These are phyloP conservation scores for Mycena chlorophos DNA, from an alignment of 768 basidiomycete species.

Conservation along the genomic window DNA sequence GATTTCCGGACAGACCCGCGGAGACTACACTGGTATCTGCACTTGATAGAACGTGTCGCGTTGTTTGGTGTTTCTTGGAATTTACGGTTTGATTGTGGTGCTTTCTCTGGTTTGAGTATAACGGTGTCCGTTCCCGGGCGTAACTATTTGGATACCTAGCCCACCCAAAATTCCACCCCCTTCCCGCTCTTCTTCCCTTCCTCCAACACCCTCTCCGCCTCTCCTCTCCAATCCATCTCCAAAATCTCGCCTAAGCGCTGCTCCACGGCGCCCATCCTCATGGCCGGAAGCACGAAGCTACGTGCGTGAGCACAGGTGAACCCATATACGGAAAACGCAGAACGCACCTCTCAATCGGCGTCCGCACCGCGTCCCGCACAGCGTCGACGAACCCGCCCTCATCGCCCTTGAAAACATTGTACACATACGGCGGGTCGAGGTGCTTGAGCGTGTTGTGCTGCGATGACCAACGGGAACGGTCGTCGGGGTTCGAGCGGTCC, in stretches of 20 bases:
- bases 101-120: no score
- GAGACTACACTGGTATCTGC: no score
- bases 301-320: background rate
- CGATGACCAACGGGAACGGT: conserved; percentile 28
- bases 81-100: no score
- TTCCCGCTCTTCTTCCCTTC: background rate
- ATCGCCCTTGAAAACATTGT: conserved; percentile 30
- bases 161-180: no score
- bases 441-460: conserved; percentile 31
- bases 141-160: no score
- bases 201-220: conserved; percentile 22
- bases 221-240: conserved; percentile 33
- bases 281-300: conserved; percentile 31
- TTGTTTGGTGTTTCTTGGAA: no score
- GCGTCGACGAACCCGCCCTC: conserved; percentile 30
- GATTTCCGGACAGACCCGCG: no score
- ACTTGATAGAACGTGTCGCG: no score
- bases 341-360: conserved; percentile 30
- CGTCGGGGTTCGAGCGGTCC: conserved; percentile 28
- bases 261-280: conserved; percentile 29
- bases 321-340: background rate
- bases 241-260: conserved; percentile 26
- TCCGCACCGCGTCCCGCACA: conserved; percentile 24
- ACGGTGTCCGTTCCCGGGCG: no score
- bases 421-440: conserved; percentile 35